Base-by-base conservation (phyloP, 129 eudicot genomes). In the Dittrichia graveolens region DNA sequence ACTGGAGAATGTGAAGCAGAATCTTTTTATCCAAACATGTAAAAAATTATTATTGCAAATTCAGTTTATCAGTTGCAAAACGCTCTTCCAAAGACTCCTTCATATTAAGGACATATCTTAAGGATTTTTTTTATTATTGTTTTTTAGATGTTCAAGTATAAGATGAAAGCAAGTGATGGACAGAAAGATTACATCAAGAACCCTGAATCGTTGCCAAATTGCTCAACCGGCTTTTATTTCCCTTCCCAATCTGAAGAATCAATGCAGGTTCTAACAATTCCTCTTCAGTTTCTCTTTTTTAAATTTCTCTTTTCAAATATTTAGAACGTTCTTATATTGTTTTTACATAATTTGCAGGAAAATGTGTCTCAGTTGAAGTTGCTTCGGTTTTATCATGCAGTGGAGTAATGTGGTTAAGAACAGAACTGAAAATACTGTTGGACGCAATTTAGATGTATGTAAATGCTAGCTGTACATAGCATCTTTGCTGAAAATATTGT, bases 161-260 rank as follows among this genome's bases (percentile, higher is more conserved):
- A 91, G 78, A 95, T 90, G 61, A 88, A 88, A 84, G 69, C 87
- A 16, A 81, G 86, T 80, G 94, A 84, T 84, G 99, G 89, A 10
- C 96, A 79, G 52, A 88, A 80, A 83, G 89, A 86, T 47, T 95
- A 96, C 93, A 84, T 95, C 78, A 86, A 80, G 65, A 75, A 76
- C 74, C 97, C 97, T 1, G 99, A 95, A 83, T 55, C 55, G 78
- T 64, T 90, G 87, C 82, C 67, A 48, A 88, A 90, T 47, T 88
- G 97, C 85, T 90, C 97, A 54, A 81, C 81, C 3, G 99, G 99
- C 31, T 85, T 95, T 48, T 69, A 37, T 57, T 90, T 86, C 68
- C 85, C 89, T 58, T 73, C 72, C 7, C 82, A 69, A 44, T 65
- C 82, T 47, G 91, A 84, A 37, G 93, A 83, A 74, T 37, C 69